Conservation (phyloP, 1,284 basidiomycete species). For the Chondrostereum purpureum region DNA sequence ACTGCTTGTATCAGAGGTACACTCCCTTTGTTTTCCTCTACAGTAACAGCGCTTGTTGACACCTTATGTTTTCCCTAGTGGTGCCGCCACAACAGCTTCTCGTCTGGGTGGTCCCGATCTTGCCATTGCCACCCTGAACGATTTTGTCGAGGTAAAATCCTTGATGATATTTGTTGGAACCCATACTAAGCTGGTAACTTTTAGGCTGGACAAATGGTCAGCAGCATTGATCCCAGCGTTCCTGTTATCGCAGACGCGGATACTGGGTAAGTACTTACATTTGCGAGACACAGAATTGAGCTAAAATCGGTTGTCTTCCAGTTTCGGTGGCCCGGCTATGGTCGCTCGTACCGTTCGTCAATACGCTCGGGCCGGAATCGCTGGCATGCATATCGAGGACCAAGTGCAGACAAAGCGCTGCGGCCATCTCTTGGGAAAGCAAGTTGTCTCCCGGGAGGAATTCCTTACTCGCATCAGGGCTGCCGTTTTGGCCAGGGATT, state of each 20-base stretch:
- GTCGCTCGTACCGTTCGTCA: slow-evolving; percentile 71
- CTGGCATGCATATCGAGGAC: slow-evolving; percentile 77
- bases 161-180: slow-evolving; percentile 2
- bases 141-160: slow-evolving; percentile 55
- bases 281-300: neutral
- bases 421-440: slow-evolving; percentile 76
- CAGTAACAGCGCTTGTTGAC: neutral
- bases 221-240: slow-evolving; percentile 51
- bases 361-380: slow-evolving; percentile 68
- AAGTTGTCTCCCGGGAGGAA: slow-evolving; percentile 67
- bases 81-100: slow-evolving; percentile 58
- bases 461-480: slow-evolving; percentile 73
- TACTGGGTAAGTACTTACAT: slow-evolving; percentile 45
- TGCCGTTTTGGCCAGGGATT: slow-evolving; percentile 65
- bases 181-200: neutral
- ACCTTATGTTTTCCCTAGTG: slow-evolving; percentile 20
- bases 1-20: slow-evolving; percentile 66
- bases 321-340: slow-evolving; percentile 73
- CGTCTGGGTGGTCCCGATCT: slow-evolving; percentile 74
- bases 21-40: neutral
- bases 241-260: slow-evolving; percentile 81
- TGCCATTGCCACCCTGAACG: slow-evolving; percentile 75
- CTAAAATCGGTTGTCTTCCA: slow-evolving; percentile 16
- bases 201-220: slow-evolving; percentile 56
- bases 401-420: slow-evolving; percentile 82